Evolutionary conservation across 140 eudicot species (phyloP), one percentile per base, ranked within the genome.

Genomic region (Oenanthe javanica): DNA sequence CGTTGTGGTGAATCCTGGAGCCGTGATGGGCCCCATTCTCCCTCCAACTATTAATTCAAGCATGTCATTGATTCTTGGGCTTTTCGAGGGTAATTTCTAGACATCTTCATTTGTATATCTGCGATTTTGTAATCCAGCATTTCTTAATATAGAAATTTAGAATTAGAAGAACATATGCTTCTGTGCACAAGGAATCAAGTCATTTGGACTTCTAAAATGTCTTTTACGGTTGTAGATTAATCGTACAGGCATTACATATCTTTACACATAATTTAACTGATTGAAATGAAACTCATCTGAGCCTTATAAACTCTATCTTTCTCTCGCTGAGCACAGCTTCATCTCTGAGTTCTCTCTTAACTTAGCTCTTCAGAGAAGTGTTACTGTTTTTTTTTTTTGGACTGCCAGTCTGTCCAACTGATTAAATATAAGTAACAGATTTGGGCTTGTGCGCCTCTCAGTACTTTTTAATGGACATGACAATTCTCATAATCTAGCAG

Each of bases 1-100:
- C 55, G 97, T 90, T 75, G 92, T 89, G 83, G 93, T 94, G 76
- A 90, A 94, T 83, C 98, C 97, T 42, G 97, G 96, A 72, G 79
- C 90, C 55, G 95, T 87, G 36, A 82, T 94, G 90, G 98, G 98
- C 13, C 95, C 97, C 21, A 76, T 87, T 77, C 79, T 94, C 70
- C 96, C 97, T 48, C 98, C 98, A 42, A 85, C 86, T 0, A 75
- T 89, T 11, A 90, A 88, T 73, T 88, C 93, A 42, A 94, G 97
- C 95, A 92, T 94, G 98, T 77, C 50, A 54, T 70, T 90, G 89
- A n/a, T 90, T 61, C 94, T 84, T 52, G 91, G 90, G 76, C 98
- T 94, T 80, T 83, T 94, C 82, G 88, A 92, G 79, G 98, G 97
- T 90, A 92, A 83, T 47, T 16, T 43, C 13, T 31, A 21, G 14